A percentile compares a stretch with the other conserved stretches of the same genome.
Conservation (phyloP, 495 filamentous ascomycete genomes). For the Hyphodiscus hymeniophilus region DNA sequence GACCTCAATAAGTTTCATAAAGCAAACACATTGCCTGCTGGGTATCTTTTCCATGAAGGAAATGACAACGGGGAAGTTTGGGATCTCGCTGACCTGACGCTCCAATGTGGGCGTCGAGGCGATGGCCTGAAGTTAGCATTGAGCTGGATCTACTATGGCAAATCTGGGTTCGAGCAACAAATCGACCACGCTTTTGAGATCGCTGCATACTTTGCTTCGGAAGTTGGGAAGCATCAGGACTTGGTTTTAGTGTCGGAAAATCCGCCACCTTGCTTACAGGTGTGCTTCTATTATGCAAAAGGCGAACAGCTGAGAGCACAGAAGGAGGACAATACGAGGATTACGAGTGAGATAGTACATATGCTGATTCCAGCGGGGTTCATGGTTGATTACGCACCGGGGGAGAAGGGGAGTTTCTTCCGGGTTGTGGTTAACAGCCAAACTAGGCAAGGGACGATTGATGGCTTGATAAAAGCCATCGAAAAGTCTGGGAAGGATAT, state of each 20-base stretch:
- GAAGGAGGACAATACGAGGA: slow-evolving; percentile 53
- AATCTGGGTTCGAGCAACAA: slow-evolving; percentile 16
- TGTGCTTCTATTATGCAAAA: slow-evolving; percentile 84
- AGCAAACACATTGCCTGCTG: slow-evolving; percentile 79
- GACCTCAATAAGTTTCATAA: slow-evolving; percentile 69
- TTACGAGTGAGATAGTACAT: slow-evolving; percentile 60
- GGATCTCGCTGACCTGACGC: slow-evolving; percentile 89
- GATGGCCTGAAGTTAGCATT: slow-evolving; percentile 84
- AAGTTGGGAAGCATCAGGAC: slow-evolving; percentile 40
- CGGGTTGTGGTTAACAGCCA: slow-evolving; percentile 77
- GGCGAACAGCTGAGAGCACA: slow-evolving; percentile 42
- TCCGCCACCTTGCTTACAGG: slow-evolving; percentile 83
- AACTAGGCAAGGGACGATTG: slow-evolving; percentile 65
- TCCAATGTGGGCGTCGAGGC: slow-evolving; percentile 83
- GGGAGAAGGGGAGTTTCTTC: slow-evolving; percentile 73
- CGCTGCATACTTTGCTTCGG: slow-evolving; percentile 18
- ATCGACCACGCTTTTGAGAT: slow-evolving; percentile 22
- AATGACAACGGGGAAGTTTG: slow-evolving; percentile 51
- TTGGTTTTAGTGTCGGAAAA: slow-evolving; percentile 66
- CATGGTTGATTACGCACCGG: slow-evolving; percentile 91
- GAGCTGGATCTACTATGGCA: slow-evolving; percentile 84
- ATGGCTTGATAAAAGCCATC: slow-evolving; percentile 67
- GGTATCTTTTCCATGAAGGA: slow-evolving; percentile 70
- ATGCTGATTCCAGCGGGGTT: slow-evolving; percentile 66
- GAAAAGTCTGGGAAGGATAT: slow-evolving; percentile 44